Conservation (phyloP, 108 stramenopile genomes). For the Bacterosira constricta region DNA sequence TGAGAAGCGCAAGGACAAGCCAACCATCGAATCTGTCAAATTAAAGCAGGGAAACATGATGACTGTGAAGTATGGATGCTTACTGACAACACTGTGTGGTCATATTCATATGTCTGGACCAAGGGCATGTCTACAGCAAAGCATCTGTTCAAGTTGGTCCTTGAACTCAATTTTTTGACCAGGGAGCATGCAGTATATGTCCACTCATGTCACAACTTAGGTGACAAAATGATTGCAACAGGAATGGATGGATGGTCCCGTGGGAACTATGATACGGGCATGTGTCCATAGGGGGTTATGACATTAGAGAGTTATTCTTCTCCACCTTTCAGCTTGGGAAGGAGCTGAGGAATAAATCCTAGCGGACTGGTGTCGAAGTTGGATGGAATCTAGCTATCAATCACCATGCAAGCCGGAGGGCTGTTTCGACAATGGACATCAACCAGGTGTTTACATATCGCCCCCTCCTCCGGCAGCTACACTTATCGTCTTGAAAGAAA, state of each 20-base stretch:
- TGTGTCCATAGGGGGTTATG: slow-evolving; percentile 2
- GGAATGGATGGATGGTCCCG: slow-evolving; percentile 26
- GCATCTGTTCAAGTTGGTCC: background rate
- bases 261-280: slow-evolving; percentile 15
- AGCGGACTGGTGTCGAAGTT: background rate
- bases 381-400: background rate
- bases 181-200: background rate
- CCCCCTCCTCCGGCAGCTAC: slow-evolving; percentile 16
- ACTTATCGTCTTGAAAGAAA: slow-evolving; percentile 4
- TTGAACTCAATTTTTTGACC: background rate
- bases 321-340: slow-evolving; percentile 1
- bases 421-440: slow-evolving; percentile 5
- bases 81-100: background rate
- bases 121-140: background rate
- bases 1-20: background rate
- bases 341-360: background rate
- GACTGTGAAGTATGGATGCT: background rate
- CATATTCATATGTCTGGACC: slow-evolving; percentile 1
- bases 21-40: background rate
- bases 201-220: slow-evolving; percentile 7
- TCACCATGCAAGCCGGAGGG: background rate
- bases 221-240: slow-evolving; percentile 18
- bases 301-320: slow-evolving; percentile 4
- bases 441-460: slow-evolving; percentile 12
- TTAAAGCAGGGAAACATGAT: background rate